Conservation (phyloP, 371 early-diverging fungal genomes). For the Zopfochytrium polystomum region DNA sequence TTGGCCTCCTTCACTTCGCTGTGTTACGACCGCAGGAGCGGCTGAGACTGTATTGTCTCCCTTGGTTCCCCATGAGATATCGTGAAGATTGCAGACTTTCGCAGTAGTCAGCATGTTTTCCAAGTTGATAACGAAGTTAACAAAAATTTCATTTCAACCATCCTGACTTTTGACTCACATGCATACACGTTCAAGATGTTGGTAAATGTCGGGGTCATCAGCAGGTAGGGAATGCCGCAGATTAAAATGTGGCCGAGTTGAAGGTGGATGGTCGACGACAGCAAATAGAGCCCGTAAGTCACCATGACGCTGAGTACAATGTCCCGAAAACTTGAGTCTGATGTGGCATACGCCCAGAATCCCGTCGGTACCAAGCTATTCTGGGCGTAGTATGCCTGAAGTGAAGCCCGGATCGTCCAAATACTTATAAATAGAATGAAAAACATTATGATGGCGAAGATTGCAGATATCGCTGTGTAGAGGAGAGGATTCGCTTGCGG, state of each 20-base stretch:
- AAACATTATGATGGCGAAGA: conserved; percentile 73
- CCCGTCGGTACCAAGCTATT: not conserved
- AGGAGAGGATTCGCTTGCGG: conserved; percentile 79
- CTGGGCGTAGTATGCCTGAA: not conserved
- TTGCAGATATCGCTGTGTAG: conserved; percentile 57
- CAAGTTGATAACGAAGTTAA: not conserved
- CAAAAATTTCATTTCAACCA: not conserved
- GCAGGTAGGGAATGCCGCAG: conserved; percentile 41
- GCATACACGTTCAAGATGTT: conserved; percentile 44
- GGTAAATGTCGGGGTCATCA: conserved; percentile 40
- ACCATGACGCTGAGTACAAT: conserved; percentile 68
- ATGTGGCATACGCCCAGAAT: conserved; percentile 10
- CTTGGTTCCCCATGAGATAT: conserved; percentile 95
- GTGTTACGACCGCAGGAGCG: conserved; percentile 16
- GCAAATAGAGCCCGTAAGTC: conserved; percentile 74
- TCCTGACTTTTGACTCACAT: conserved; percentile 15
- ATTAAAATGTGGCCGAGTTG: conserved; percentile 52
- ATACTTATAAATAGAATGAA: conserved; percentile 58
- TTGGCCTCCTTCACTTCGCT: conserved; percentile 7
- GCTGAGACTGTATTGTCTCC: conserved; percentile 53
- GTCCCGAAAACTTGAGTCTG: conserved; percentile 58
- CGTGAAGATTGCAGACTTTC: conserved; percentile 47
- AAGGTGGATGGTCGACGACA: conserved; percentile 30
- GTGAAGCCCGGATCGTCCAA: conserved; percentile 27
- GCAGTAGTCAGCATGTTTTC: not conserved